Evolutionary conservation across 2,329 filamentous ascomycete genomes (phyloP), one percentile per base, ranked within the genome.

Genomic region (Aplosporella prunicola): DNA sequence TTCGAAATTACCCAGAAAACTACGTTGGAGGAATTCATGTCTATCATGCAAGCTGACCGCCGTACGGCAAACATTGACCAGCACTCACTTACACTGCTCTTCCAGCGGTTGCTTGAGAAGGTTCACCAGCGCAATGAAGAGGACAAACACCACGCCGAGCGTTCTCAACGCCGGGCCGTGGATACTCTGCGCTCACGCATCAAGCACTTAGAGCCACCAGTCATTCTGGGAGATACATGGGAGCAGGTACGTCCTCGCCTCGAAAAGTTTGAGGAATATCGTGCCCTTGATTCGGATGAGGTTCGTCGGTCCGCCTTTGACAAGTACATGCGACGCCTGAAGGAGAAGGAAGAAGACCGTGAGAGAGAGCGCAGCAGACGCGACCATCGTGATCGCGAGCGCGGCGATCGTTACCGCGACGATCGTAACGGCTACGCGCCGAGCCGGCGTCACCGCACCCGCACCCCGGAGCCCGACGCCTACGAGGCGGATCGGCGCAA

Each of bases 401-500:
- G 57, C 31, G 61, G 67, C 25, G 67, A 69, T 38, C 61, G 63
- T 39, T 67, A 69, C 39, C 61, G 63, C 36, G 61, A 63, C 43
- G 58, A 60, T 47, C 57, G 61, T 33, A 58, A 60, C 43, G 56
- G 57, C 35, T 54, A 63, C 50, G 47, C 51, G 43, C 53, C 56
- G 42, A 55, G 58, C 42, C 58, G 58, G 39, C 58, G 63, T 46
- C 58, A 59, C 45, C 66, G 66, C 47, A 93, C 84, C 55, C 85
- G 87, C 51, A 88, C 82, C 50, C 88, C 87, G n/a, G 91, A 96
- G 60, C 76, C 77, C 41, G 88, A 98, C 63, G 77, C 85, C 14
- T 98, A 98, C 60, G 91, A 96, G 62, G 91, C 88, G 43, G 91
- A 98, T 57, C 79, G 91, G 47, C 82, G 87, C 52, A 91, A 89